A percentile compares a stretch with the other conserved stretches of the same genome.
Evolutionary conservation across 352 stramenopile species (phyloP).

Genomic region (Poterioochromonas sp.): DNA sequence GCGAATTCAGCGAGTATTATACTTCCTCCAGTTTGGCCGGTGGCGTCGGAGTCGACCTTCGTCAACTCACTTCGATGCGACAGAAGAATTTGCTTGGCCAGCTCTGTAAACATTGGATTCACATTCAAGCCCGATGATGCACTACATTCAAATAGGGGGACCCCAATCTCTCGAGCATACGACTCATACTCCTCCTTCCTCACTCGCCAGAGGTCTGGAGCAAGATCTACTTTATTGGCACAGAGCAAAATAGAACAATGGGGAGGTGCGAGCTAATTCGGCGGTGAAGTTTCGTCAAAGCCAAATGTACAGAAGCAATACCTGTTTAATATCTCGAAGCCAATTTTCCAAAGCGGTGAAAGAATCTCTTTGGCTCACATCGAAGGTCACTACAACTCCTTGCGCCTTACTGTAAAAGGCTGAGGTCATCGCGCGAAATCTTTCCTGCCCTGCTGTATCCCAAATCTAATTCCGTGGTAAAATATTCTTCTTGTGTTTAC

Average conservation of each 20-base stretch:
- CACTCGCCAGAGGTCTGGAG: not conserved
- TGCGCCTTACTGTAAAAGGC: conserved; percentile 26
- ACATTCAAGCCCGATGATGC: conserved; percentile 3
- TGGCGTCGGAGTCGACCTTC: not conserved
- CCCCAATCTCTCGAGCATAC: not conserved
- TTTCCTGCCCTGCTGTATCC: conserved; percentile 32
- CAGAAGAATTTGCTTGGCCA: not conserved
- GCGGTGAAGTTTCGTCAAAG: not conserved
- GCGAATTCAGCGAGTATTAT: not conserved
- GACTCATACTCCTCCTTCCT: not conserved
- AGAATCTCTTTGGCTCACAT: not conserved
- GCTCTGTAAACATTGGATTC: not conserved
- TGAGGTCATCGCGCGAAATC: conserved; percentile 22
- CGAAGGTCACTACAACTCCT: conserved; percentile 3
- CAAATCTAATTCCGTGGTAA: not conserved
- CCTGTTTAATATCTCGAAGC: conserved; percentile 6
- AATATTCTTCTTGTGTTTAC: not conserved
- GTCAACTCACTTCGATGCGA: not conserved
- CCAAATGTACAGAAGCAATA: not conserved
- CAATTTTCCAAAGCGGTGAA: not conserved
- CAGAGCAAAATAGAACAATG: not conserved
- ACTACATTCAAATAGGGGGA: not conserved
- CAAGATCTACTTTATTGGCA: conserved; percentile 24
- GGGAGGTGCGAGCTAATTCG: not conserved
- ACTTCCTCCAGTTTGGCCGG: no score